phyloP scores from a whole-genome alignment of 1,139 yeast species.

The Martiniozyma asiatica region DNA sequence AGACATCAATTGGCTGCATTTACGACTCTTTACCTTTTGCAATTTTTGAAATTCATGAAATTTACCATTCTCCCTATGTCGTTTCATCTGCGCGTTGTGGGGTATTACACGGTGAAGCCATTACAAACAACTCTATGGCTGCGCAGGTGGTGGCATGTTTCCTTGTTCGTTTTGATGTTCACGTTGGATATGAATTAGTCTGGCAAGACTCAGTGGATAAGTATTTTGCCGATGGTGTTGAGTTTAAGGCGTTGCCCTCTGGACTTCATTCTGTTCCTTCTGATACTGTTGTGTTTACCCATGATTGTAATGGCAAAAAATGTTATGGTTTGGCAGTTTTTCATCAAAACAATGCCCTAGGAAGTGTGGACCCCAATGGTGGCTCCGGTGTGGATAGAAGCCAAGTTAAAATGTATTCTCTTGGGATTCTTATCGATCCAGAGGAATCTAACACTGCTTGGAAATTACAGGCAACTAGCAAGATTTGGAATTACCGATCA shows the following conservation, averaged over 20 bases:
- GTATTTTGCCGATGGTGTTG: constrained; percentile 33
- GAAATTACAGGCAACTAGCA: constrained; percentile 42
- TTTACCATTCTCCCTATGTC: too few species aligned
- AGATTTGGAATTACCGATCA: constrained; percentile 47
- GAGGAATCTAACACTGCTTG: constrained; percentile 22
- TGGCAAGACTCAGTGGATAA: constrained; percentile 33
- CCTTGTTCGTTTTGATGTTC: constrained; percentile 51
- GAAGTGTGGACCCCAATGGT: too few species aligned
- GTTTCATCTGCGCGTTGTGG: too few species aligned
- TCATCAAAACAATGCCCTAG: constrained; percentile 25
- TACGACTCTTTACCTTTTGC: too few species aligned
- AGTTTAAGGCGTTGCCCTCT: constrained; percentile 68
- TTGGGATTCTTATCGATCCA: constrained; percentile 50
- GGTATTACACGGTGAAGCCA: too few species aligned
- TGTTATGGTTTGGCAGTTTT: constrained; percentile 39
- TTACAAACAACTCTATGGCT: too few species aligned
- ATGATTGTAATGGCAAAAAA: constrained; percentile 16
- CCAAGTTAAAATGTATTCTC: constrained; percentile 50
- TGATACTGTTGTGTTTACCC: constrained; percentile 44
- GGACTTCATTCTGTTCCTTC: constrained; percentile 58
- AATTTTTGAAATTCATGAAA: too few species aligned
- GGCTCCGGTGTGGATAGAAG: constrained; percentile 28
- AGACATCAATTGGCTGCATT: too few species aligned
- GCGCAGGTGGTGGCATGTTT: constrained; percentile 27
- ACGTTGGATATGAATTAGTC: constrained; percentile 46